These are phyloP conservation scores for Solanum sparsipilum DNA, from an alignment of 257 asterid genomes.

Conservation along the genomic window DNA sequence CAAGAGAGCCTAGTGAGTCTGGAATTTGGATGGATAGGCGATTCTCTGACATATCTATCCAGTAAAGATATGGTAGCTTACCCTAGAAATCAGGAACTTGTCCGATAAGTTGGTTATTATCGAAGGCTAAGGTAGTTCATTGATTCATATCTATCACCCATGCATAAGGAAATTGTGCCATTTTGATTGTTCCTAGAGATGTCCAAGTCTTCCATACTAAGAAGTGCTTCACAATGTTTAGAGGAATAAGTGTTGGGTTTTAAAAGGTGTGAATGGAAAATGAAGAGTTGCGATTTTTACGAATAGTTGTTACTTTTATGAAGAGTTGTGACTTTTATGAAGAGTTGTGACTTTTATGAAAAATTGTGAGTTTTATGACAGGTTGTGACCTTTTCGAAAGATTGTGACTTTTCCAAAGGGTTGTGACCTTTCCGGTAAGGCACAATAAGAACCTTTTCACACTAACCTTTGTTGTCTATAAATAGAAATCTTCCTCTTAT, in stretches of 20 bases:
- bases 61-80: conserved; percentile 4
- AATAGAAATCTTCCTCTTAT: too few relatives aligned
- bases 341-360: too few relatives aligned
- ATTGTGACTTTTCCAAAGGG: too few relatives aligned
- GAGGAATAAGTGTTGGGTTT: background rate
- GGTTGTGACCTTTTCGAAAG: too few relatives aligned
- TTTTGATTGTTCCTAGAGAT: conserved; percentile 12
- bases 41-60: conserved; percentile 19
- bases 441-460: too few relatives aligned
- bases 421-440: too few relatives aligned
- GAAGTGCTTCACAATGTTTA: conserved; percentile 13
- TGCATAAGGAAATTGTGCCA: conserved; percentile 21
- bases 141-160: background rate
- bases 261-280: too few relatives aligned
- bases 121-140: conserved; percentile 11
- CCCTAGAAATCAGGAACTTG: conserved; percentile 13
- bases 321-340: too few relatives aligned
- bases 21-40: conserved; percentile 12
- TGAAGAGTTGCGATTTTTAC: too few relatives aligned
- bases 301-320: too few relatives aligned
- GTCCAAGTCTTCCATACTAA: conserved; percentile 12
- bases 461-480: too few relatives aligned
- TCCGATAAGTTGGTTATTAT: conserved; percentile 18
- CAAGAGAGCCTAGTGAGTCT: conserved; percentile 14
- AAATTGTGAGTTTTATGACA: too few relatives aligned